phyloP scores from a whole-genome alignment of 352 stramenopile genomes.

The Blastocystis sp. region DNA sequence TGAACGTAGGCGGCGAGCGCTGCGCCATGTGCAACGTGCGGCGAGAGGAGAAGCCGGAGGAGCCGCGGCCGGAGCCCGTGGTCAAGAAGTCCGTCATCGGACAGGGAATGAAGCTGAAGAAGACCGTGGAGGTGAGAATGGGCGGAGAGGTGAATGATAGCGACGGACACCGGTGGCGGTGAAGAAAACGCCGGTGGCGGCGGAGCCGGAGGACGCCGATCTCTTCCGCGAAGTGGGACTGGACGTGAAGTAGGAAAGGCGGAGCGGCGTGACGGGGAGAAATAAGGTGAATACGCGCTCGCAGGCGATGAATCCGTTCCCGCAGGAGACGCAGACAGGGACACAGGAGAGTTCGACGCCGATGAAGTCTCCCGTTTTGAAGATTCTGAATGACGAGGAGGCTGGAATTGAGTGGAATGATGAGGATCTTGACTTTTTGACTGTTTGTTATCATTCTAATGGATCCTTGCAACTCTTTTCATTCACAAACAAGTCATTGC shows the following conservation, averaged over 20 bases:
- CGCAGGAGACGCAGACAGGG: too few species aligned
- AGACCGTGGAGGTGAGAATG: background rate
- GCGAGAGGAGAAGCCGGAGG: background rate
- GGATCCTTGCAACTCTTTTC: too few species aligned
- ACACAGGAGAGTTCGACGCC: too few species aligned
- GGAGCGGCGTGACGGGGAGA: background rate
- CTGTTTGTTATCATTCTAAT: conserved; percentile 22
- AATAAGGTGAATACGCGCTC: background rate
- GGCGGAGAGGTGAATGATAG: background rate
- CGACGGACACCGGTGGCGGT: background rate
- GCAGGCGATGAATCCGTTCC: background rate
- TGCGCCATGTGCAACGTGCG: conserved; percentile 15
- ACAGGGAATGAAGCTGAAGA: conserved; percentile 39
- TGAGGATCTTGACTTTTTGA: conserved; percentile 41
- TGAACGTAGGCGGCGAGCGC: background rate
- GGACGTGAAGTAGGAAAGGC: background rate
- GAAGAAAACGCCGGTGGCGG: background rate
- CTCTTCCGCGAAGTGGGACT: conserved; percentile 33
- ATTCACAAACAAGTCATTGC: too few species aligned
- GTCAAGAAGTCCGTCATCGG: conserved; percentile 18
- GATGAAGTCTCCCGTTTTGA: too few species aligned
- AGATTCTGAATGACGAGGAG: background rate
- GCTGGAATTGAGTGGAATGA: background rate
- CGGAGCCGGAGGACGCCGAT: background rate
- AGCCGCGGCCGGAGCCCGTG: background rate